Conservation (phyloP, 176 grass and related monocot species). For the Pontederia paniculata region DNA sequence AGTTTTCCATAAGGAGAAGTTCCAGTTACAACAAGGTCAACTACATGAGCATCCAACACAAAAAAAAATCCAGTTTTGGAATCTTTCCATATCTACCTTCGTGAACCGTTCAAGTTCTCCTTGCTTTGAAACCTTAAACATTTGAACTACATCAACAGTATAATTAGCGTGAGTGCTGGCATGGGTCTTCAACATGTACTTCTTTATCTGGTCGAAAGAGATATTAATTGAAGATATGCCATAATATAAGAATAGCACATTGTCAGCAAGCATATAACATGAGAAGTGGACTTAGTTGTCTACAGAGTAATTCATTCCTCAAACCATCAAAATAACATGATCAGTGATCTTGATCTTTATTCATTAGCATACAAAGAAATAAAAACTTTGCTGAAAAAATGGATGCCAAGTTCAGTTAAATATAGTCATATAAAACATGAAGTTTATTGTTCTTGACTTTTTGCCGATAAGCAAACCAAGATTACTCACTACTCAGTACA, state of each 20-base stretch:
- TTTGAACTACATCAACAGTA: slow-evolving; percentile 64
- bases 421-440: no score
- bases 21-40: neutral
- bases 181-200: slow-evolving; percentile 72
- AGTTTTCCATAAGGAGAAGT: neutral
- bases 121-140: slow-evolving; percentile 74
- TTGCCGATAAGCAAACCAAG: no score
- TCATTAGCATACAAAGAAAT: no score
- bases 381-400: no score
- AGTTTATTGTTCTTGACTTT: no score
- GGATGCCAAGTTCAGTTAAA: no score
- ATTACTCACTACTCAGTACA: no score
- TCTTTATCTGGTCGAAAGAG: slow-evolving; percentile 55
- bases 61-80: neutral
- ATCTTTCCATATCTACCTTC: slow-evolving; percentile 34
- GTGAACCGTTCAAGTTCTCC: slow-evolving; percentile 59
- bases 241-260: neutral
- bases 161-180: slow-evolving; percentile 76
- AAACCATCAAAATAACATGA: no score
- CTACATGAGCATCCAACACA: slow-evolving; percentile 2
- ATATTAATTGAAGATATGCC: neutral
- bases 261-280: neutral
- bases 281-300: neutral
- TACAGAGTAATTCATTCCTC: no score
- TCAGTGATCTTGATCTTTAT: no score